Conservation (phyloP, 345 rosid genomes). For the Microcos paniculata region DNA sequence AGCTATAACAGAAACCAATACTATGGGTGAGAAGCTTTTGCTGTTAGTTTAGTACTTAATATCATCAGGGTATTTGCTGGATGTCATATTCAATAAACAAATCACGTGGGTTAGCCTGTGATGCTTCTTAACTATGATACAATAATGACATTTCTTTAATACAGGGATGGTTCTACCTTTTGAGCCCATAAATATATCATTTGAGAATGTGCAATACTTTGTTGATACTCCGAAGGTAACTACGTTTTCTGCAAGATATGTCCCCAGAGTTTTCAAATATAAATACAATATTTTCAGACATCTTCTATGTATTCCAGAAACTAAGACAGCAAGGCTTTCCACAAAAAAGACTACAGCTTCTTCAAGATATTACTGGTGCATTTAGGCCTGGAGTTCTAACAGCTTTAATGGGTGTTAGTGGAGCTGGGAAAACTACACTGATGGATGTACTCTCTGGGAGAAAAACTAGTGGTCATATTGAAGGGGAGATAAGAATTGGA, state of each 20-base stretch:
- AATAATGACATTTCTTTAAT: not conserved
- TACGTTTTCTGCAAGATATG: not conserved
- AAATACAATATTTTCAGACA: not conserved
- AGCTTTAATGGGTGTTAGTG: conserved; percentile 86
- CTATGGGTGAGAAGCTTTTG: conserved; percentile 24
- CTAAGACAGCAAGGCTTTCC: conserved; percentile 46
- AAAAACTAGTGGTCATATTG: conserved; percentile 54
- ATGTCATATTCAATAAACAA: not conserved
- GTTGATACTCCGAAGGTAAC: conserved; percentile 67
- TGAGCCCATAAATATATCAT: conserved; percentile 51
- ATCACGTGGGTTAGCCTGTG: not conserved
- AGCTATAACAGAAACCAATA: conserved; percentile 13
- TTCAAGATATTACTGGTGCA: conserved; percentile 56
- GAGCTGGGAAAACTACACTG: conserved; percentile 88
- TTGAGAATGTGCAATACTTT: conserved; percentile 57
- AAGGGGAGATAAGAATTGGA: conserved; percentile 65
- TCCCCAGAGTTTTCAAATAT: not conserved
- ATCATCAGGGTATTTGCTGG: not conserved
- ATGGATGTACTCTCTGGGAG: conserved; percentile 60
- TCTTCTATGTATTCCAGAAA: conserved; percentile 36
- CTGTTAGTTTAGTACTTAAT: not conserved
- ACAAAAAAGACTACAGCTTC: conserved; percentile 55
- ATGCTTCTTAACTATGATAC: not conserved
- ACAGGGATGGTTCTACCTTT: conserved; percentile 62
- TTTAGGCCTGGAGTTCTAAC: conserved; percentile 76